Evolutionary conservation across 176 grass and related monocot genomes (phyloP).

Genomic region (Hordeum vulgare): MorexV3_pseudomolecules_assembly NC_058519.1:532324573-532325072

Average conservation of each 20-base stretch:
- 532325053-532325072: too few relatives aligned
- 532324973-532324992: background rate
- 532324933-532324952: constrained; percentile 1
- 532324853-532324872: background rate
- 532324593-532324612: background rate
- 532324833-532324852: background rate
- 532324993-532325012: too few relatives aligned
- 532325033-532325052: too few relatives aligned
- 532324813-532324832: background rate
- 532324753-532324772: constrained; percentile 12
- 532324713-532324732: background rate
- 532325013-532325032: too few relatives aligned
- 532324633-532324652: background rate
- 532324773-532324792: background rate
- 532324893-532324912: background rate
- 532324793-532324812: background rate
- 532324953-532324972: background rate
- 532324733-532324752: background rate
- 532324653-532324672: background rate
- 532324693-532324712: background rate
- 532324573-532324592: too few relatives aligned
- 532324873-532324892: too few relatives aligned
- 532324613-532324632: background rate
- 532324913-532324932: background rate
- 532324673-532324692: background rate